phyloP scores from a whole-genome alignment of 1,284 basidiomycete genomes.

The Cryptococcus sp. region DNA sequence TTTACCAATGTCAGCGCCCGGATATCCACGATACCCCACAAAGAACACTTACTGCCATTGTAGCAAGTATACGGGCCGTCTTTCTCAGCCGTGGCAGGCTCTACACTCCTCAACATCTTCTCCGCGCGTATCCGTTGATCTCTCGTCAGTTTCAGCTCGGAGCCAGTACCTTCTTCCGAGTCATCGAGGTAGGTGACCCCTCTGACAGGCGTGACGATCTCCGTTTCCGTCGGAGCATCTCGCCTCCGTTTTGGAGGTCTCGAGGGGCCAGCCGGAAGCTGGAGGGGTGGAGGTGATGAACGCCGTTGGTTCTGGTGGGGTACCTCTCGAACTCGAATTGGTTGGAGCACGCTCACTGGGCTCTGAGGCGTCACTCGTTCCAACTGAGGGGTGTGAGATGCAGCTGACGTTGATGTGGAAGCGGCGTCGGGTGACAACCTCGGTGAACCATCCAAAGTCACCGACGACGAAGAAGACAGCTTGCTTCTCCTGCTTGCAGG shows the following conservation, averaged over 20 bases:
- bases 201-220: constrained; percentile 7
- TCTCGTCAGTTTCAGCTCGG: constrained; percentile 15
- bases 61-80: constrained; percentile 36
- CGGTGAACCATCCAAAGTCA: no score
- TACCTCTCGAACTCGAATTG: neutral
- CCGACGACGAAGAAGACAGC: no score
- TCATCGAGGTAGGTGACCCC: constrained; percentile 18
- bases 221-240: constrained; percentile 3
- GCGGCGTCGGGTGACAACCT: no score
- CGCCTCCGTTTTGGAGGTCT: neutral
- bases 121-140: constrained; percentile 32
- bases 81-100: constrained; percentile 19
- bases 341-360: neutral
- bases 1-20: neutral
- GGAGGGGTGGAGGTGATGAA: no score
- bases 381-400: neutral
- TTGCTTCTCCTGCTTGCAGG: no score
- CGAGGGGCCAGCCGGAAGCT: neutral
- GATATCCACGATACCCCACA: neutral
- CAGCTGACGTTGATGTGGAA: neutral
- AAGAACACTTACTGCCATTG: constrained; percentile 24
- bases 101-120: constrained; percentile 33
- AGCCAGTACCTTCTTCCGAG: constrained; percentile 21
- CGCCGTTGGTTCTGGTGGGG: no score
- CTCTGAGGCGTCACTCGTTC: neutral